Evolutionary conservation across 306 rosid species (phyloP), one percentile per base, ranked within the genome.

Genomic region (Biancaea sappan): DNA sequence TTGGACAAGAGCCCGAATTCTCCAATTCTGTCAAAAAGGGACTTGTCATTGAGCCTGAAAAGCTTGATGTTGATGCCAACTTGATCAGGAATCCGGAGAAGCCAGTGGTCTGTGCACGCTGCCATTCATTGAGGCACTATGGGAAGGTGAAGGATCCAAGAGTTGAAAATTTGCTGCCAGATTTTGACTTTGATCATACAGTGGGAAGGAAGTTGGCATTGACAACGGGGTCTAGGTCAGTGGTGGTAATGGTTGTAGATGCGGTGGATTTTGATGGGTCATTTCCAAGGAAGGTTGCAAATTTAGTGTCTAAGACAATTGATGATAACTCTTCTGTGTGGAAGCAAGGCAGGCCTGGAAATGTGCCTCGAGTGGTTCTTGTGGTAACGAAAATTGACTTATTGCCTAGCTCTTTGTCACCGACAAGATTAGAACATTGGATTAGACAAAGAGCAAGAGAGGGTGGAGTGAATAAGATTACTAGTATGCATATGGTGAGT

Each of bases 401-500:
- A 8, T 46, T 94, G 46, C 98, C 98, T 21, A 84, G 84, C 65
- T 82, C 94, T 2, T 34, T 94, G 78, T 87, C 91, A n/a, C 98
- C 98, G 0, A 88, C 89, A 16, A 60, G 86, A 63, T 82, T 91
- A 10, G 97, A 94, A 84, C 92, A 89, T 50, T 94, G 98, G 98
- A 85, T 89, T 53, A 88, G 97, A 86, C 93, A 82, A 57, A 86
- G 97, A 79, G 94, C 98, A 3, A 86, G 97, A 76, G 97, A 88
- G 69, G 98, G 93, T 35, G 96, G 98, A 2, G 80, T 85, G 5
- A 84, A 80, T 79, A 91, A 85, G 90, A 77, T 94, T 60, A 90
- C 97, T 5, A 89, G 98, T 54, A 77, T 94, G 85, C 98, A 91
- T 83, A 84, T 94, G 91, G 98, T 94, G 82, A 94, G 97, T 72